A percentile compares a stretch with the other conserved stretches of the same genome.
phyloP scores from a whole-genome alignment of 768 basidiomycete genomes.

The Tulasnella sp. region DNA sequence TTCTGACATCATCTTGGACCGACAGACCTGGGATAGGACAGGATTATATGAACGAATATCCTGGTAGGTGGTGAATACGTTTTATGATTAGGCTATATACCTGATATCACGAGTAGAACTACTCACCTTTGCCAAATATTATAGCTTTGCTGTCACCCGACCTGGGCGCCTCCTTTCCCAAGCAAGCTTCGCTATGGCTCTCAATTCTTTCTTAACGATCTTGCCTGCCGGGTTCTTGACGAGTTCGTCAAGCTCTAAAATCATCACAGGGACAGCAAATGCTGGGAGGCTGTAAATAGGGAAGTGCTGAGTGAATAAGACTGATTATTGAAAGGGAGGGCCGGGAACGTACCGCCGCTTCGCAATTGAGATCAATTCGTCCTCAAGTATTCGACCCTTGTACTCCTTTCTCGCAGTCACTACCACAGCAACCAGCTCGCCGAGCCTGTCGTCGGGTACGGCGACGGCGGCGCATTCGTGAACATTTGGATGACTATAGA shows the following conservation, averaged over 20 bases:
- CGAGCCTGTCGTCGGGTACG: slow-evolving; percentile 4
- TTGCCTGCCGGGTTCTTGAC: slow-evolving; percentile 52
- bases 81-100: no score
- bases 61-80: no score
- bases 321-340: no score
- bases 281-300: slow-evolving; percentile 33
- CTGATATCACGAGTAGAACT: no score
- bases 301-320: no score
- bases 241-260: slow-evolving; percentile 37
- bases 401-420: slow-evolving; percentile 40
- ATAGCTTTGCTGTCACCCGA: no score
- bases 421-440: slow-evolving; percentile 40
- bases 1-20: no score
- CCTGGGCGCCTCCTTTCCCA: slow-evolving; percentile 26
- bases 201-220: slow-evolving; percentile 43
- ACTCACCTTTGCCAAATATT: no score
- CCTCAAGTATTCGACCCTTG: slow-evolving; percentile 37
- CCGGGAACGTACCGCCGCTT: slow-evolving; percentile 32
- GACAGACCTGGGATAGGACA: no score
- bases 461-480: slow-evolving; percentile 13
- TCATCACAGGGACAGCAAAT: slow-evolving; percentile 53
- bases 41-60: no score
- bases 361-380: slow-evolving; percentile 37
- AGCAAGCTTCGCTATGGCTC: slow-evolving; percentile 35
- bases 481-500: slow-evolving; percentile 3